Evolutionary conservation across 2,329 filamentous ascomycete species (phyloP), one percentile per base, ranked within the genome.

Genomic region (Cucurbitaria berberidis): DNA sequence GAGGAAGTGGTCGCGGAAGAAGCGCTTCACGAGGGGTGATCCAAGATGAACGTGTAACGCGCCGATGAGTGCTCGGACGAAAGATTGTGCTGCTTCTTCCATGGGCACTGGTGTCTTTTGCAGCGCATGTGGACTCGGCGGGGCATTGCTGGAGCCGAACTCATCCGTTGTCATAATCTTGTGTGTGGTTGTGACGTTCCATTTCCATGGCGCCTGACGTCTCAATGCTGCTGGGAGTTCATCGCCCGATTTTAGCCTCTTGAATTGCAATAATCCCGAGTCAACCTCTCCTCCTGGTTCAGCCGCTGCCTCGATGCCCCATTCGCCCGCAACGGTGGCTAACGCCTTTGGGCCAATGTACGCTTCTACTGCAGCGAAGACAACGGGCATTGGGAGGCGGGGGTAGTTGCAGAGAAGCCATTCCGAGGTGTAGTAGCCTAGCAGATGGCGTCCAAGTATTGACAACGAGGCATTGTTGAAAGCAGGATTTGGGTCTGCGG

Each of bases 401-500:
- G 95, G 95, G 77, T 93, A 98, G 69, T 87, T 89, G 80, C 89
- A 91, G 64, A 97, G 80, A 60, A 99, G 84, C 78, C 89, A 88
- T 82, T 99, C 95, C 68, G 90, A 85, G 57, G 90, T 89, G 75
- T 97, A 93, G 80, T 95, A 96, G 74, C 89, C 87, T 66, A 98
- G 85, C 62, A 99, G 83, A 63, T 93, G 87, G 67, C 86, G 83
- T 59, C 95, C 95, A 22, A 98, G 82, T 62, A 89, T 86, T 47
- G 91, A 85, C 51, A 99, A 84, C 61, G 90, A 88, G 65, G 84
- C 81, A 76, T 99, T 99, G 82, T 98, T 99, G 82, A 95, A 96
- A 66, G 83, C 83, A 44, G 86, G 80, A 75, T 91, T 86, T 11
- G 84, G 74, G 74, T 98, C 93, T 55, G 93, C 93, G 18, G 93